These are phyloP conservation scores for Micractinium conductrix DNA, from an alignment of 139 green algal species.

Conservation along the genomic window DNA sequence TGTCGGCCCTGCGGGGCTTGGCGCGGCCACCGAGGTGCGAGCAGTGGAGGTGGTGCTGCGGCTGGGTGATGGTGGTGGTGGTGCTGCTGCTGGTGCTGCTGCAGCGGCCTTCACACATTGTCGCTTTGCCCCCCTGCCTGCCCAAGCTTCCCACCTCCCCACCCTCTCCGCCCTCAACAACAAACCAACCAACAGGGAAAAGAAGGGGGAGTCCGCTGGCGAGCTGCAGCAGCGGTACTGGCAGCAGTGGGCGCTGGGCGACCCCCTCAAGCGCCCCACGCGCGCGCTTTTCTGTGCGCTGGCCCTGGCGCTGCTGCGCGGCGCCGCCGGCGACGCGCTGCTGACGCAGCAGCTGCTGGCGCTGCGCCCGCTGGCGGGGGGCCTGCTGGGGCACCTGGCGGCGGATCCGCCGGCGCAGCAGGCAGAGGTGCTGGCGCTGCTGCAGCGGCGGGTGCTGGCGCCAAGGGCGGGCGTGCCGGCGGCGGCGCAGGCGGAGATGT, in stretches of 20 bases:
- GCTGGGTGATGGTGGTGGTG: not conserved
- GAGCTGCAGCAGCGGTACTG: conserved; percentile 17
- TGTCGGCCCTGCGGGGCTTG: conserved; percentile 55
- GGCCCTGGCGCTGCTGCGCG: conserved; percentile 50
- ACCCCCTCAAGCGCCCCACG: conserved; percentile 57
- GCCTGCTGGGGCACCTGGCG: conserved; percentile 63
- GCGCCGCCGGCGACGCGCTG: conserved; percentile 38
- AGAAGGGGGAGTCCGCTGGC: conserved; percentile 24
- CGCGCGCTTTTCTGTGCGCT: conserved; percentile 60
- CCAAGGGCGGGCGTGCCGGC: conserved; percentile 38
- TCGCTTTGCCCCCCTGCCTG: not conserved
- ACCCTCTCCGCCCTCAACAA: not conserved
- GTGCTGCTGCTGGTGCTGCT: not conserved
- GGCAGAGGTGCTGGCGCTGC: conserved; percentile 42
- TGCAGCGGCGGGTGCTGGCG: conserved; percentile 44
- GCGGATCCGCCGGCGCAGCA: conserved; percentile 55
- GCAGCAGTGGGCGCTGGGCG: conserved; percentile 44
- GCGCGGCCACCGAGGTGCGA: conserved; percentile 39
- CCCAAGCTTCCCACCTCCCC: not conserved
- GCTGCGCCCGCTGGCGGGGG: conserved; percentile 49
- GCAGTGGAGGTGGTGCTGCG: not conserved
- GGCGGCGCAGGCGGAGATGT: conserved; percentile 48
- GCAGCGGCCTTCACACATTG: not conserved
- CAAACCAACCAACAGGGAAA: not conserved
- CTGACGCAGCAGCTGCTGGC: conserved; percentile 51